These are phyloP conservation scores for Calonectria naviculata DNA, from an alignment of 2,329 filamentous ascomycete genomes.

Conservation along the genomic window DNA sequence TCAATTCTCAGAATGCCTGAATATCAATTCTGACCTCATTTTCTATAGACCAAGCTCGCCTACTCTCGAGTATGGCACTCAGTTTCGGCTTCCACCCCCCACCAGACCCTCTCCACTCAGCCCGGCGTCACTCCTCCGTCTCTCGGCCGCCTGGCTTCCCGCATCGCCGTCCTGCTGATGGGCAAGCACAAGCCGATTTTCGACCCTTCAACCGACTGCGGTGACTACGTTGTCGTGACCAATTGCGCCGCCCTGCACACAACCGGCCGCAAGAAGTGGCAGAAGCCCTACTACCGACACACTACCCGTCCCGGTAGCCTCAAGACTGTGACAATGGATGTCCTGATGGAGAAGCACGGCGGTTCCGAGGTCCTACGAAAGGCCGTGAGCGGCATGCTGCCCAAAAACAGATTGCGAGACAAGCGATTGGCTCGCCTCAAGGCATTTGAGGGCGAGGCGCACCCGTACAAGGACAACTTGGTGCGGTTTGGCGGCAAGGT, in stretches of 20 bases:
- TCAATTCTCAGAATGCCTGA: constrained; percentile 10
- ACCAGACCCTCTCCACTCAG: constrained; percentile 69
- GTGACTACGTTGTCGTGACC: constrained; percentile 97
- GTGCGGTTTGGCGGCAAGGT: constrained; percentile 74
- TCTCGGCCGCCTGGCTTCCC: constrained; percentile 89
- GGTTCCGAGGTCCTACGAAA: constrained; percentile 91
- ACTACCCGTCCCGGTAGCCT: constrained; percentile 90
- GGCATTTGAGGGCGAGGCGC: constrained; percentile 91
- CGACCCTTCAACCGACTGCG: constrained; percentile 97
- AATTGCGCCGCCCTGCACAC: constrained; percentile 88
- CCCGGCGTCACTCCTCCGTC: constrained; percentile 74
- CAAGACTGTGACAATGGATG: constrained; percentile 92
- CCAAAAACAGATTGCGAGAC: constrained; percentile 93
- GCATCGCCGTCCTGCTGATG: constrained; percentile 90
- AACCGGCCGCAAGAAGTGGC: constrained; percentile 91
- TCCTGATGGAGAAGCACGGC: constrained; percentile 92
- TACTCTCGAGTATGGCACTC: constrained; percentile 98
- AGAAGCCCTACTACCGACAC: constrained; percentile 97
- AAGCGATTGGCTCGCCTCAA: constrained; percentile 89
- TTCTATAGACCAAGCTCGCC: constrained; percentile 85
- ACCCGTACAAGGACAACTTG: constrained; percentile 93
- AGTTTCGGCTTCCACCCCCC: constrained; percentile 76
- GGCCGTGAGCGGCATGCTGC: constrained; percentile 96
- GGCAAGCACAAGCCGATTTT: constrained; percentile 99
- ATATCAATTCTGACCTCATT: constrained; percentile 23